phyloP scores from a whole-genome alignment of 257 asterid species.

The Plantago elongata region DNA sequence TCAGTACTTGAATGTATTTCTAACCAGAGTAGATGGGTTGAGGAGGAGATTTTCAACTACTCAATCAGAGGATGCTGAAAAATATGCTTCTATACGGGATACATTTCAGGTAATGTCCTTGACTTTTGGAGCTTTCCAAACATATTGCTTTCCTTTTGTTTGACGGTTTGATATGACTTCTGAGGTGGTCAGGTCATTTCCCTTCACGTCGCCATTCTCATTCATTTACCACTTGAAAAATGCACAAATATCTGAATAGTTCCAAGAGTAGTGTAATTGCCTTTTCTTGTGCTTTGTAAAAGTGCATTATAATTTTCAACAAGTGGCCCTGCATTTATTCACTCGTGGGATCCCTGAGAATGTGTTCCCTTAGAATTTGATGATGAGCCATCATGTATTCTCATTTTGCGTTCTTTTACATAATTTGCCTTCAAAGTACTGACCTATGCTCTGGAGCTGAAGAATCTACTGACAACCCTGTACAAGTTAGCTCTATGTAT shows the following conservation, averaged over 20 bases:
- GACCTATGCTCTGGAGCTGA: not conserved
- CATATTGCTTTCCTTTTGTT: not conserved
- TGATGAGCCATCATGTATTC: slow-evolving; percentile 10
- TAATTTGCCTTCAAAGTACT: not conserved
- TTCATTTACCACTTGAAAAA: too few species aligned
- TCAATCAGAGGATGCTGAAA: slow-evolving; percentile 38
- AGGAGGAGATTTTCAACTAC: slow-evolving; percentile 71
- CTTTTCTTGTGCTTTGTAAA: too few species aligned
- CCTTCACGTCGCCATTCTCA: too few species aligned
- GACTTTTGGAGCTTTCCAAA: slow-evolving; percentile 6
- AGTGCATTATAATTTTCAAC: too few species aligned
- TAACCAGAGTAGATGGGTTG: slow-evolving; percentile 88
- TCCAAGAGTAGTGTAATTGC: too few species aligned
- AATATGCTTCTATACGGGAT: slow-evolving; percentile 54
- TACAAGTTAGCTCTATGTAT: not conserved
- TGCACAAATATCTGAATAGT: too few species aligned
- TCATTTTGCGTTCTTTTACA: slow-evolving; percentile 2
- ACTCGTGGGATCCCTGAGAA: not conserved
- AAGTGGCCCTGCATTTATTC: not conserved
- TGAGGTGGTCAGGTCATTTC: too few species aligned
- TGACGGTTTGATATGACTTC: not conserved
- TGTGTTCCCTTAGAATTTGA: slow-evolving; percentile 2
- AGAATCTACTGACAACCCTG: not conserved
- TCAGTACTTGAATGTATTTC: slow-evolving; percentile 86
- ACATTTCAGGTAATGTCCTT: slow-evolving; percentile 57